Percentiles rank a stretch among this genome's conserved stretches.
These are phyloP conservation scores for Xylaria acuta DNA, from an alignment of 495 filamentous ascomycete genomes.

Conservation along the genomic window DNA sequence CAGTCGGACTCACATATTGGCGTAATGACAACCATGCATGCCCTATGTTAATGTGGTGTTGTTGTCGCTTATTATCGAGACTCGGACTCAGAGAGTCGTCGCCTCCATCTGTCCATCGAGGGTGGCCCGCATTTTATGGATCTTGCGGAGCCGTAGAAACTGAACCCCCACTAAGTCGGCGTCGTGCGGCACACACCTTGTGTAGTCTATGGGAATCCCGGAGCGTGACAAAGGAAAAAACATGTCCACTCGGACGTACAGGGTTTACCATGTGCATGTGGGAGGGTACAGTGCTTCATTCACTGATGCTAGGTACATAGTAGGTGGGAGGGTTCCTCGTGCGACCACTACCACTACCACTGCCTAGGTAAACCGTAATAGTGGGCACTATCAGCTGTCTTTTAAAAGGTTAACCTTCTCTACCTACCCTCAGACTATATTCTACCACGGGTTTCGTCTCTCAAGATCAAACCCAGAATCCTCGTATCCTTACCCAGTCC, in stretches of 20 bases:
- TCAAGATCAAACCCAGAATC: background rate
- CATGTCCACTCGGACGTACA: background rate
- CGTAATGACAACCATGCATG: background rate
- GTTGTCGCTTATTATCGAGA: background rate
- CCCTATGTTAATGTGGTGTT: constrained; percentile 7
- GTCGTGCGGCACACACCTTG: background rate
- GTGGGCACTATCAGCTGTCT: background rate
- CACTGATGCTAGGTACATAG: background rate
- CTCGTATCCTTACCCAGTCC: background rate
- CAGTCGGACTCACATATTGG: background rate
- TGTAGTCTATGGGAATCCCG: constrained; percentile 9
- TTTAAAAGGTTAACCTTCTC: constrained; percentile 17
- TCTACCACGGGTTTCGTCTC: background rate
- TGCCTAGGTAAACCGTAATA: background rate
- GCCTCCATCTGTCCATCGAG: constrained; percentile 1
- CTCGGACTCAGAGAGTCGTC: background rate
- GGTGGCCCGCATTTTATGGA: constrained; percentile 8
- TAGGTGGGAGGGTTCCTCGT: background rate
- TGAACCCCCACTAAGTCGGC: constrained; percentile 9
- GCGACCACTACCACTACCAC: background rate
- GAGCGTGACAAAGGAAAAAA: background rate
- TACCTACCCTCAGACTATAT: background rate
- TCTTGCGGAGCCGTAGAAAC: constrained; percentile 14
- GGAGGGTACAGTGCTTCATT: background rate
- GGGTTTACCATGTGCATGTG: constrained; percentile 11